Percentiles rank a stretch among this genome's conserved stretches.
Conservation (phyloP, 257 asterid genomes). For the Thymus mandschuricus region DNA sequence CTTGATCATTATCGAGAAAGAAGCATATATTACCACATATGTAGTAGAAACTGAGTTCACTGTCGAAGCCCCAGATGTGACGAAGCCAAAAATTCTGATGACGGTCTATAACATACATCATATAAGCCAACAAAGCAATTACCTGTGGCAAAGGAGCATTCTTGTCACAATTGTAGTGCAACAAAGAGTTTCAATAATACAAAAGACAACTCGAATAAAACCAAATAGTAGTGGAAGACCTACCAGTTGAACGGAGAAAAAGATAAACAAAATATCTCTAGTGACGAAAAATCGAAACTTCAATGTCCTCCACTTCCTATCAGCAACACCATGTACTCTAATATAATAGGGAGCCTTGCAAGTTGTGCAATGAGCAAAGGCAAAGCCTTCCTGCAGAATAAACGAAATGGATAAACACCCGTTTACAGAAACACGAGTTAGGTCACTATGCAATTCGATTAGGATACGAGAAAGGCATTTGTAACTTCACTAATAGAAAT, state of each 20-base stretch:
- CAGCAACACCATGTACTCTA: constrained; percentile 80
- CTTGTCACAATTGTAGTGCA: constrained; percentile 7
- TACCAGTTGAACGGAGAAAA: constrained; percentile 85
- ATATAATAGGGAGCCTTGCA: constrained; percentile 93
- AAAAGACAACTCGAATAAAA: constrained; percentile 12
- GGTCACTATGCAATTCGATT: constrained; percentile 1
- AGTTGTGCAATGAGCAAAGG: constrained; percentile 95
- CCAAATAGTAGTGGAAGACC: constrained; percentile 39
- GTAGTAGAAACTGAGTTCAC: constrained; percentile 82
- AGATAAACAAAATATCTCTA: constrained; percentile 85
- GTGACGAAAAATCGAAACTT: constrained; percentile 95
- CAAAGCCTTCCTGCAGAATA: constrained; percentile 82
- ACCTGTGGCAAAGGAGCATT: constrained; percentile 56
- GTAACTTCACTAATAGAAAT: constrained; percentile 1
- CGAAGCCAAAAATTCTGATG: constrained; percentile 81
- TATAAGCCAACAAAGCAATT: constrained; percentile 65
- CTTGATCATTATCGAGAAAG: constrained; percentile 18
- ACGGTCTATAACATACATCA: constrained; percentile 69
- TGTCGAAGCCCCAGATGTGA: constrained; percentile 75
- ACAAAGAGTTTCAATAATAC: background rate
- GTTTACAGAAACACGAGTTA: background rate
- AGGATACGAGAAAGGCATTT: background rate
- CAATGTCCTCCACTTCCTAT: constrained; percentile 86
- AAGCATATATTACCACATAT: constrained; percentile 69
- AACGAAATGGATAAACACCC: constrained; percentile 9